Base-by-base conservation (phyloP, 2,329 filamentous ascomycete species). In the Microcyclosporella mali region DNA sequence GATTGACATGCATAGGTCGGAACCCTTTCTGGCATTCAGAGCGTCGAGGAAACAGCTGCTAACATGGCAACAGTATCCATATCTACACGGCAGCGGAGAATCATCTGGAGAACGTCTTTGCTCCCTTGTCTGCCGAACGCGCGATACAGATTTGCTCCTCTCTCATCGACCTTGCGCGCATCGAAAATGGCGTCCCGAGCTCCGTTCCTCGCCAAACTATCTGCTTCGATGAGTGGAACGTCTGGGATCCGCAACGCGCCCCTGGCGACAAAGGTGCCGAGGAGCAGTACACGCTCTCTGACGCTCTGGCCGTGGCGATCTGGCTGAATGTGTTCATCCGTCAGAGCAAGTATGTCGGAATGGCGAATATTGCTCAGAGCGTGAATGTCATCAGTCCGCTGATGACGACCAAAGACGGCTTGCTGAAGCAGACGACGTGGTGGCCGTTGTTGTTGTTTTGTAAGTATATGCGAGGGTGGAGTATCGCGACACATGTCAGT, bases 171-270 rank as follows among this genome's bases (percentile, higher is more conserved):
- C 75, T 88, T 1, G 84, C 84, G 0, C 73, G 81, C 27, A 81
- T 86, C 56, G 81, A 86, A 61, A 82, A 84, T 62, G 66, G 70
- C 31, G 73, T 83, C 0, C 74, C 81, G 0, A 66, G 73, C 0
- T 68, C 70, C 0, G 75, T 81, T n/a, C 75, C 77, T 3, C 69
- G 75, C 3, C 82, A 79, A 35, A 82, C 74, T 39, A 86, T 89
- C 60, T 88, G 84, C 70, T 88, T 88, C 59, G 85, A 89, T 60
- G 84, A 88, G 64, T 88, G 85, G 85, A 89, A 88, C 61, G 84
- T 88, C 7, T 89, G 84, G 84, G 83, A 87, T 55, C 82, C 83
- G 0, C 70, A 73, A 40, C 77, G 84, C 7, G 84, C 84, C 0
- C 82, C 82, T 0, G 85, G 85, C 12, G 79, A 84, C 55, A 63